Evolutionary conservation across 495 filamentous ascomycete species (phyloP), one percentile per base, ranked within the genome.

Genomic region (Lasiosphaeriaceae sp.): DNA sequence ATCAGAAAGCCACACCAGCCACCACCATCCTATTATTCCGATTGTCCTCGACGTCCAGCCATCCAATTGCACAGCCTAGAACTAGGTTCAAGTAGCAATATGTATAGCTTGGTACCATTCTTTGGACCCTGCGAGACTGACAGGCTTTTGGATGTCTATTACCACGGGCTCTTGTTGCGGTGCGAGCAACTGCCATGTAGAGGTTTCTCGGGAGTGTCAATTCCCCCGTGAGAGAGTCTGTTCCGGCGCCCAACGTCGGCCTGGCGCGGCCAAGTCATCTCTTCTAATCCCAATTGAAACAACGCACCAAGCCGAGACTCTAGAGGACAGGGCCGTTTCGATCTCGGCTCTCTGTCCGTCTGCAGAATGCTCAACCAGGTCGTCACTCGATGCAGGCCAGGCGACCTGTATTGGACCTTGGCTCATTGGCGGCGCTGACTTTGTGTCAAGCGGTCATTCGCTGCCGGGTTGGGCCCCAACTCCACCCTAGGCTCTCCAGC

Each of bases 391-490:
- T 48, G 63, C 59, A 58, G 50, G 57, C 22, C 56, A 57, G 26
- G 4, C 51, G 50, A 50, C 53, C 54, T 57, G 52, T 62, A 54
- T 53, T 43, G 8, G 39, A 43, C 60, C 26, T 53, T 43, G 8
- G 39, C 8, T 56, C 26, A 31, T 31, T 31, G 26, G 51, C 61
- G 21, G 60, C 63, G 54, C 55, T 66, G 66, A 58, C 3, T 9
- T 68, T 70, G 67, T 70, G 67, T 68, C 67, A 70, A 59, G 24
- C 57, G 50, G 52, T 60, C 57, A 70, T 70, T 70, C 67, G 67
- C 55, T 44, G 44, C 22, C 35, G 39, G n/a, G 47, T 63, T 56
- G 47, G 53, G 55, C 63, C n/a, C 56, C 52, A 35, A 50, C 45
- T 51, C 58, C 52, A 39, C 41, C 47, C 37, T 31, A 52, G 31